A percentile compares a stretch with the other conserved stretches of the same genome.
Evolutionary conservation across 139 green algal species (phyloP).

Genomic region (Prasinococcaceae sp.): DNA sequence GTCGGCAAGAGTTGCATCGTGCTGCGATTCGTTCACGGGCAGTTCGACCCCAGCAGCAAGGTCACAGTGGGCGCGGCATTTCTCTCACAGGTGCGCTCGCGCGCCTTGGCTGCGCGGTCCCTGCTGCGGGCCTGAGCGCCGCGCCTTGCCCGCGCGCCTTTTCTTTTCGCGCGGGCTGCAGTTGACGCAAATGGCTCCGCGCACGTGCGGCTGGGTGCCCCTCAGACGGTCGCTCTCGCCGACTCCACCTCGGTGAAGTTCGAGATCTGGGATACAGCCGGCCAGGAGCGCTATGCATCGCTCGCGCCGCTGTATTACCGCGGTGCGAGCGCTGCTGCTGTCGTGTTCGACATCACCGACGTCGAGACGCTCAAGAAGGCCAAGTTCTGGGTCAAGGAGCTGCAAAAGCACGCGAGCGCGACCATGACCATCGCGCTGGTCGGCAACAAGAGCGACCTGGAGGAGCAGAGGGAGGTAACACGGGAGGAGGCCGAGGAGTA

Average conservation of each 20-base stretch:
- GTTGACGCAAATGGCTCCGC: too few relatives aligned
- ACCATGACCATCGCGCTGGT: constrained; percentile 51
- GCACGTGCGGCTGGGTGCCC: too few relatives aligned
- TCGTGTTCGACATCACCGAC: constrained; percentile 46
- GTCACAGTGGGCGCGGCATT: constrained; percentile 55
- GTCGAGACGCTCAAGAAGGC: constrained; percentile 37
- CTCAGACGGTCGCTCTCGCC: constrained; percentile 15
- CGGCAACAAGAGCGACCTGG: constrained; percentile 71
- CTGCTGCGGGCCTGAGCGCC: background rate
- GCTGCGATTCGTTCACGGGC: constrained; percentile 33
- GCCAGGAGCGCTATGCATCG: constrained; percentile 39
- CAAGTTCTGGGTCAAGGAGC: constrained; percentile 41
- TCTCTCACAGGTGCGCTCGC: constrained; percentile 1
- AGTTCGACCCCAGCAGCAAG: constrained; percentile 26
- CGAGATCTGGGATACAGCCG: constrained; percentile 58
- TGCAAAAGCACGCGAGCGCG: constrained; percentile 36
- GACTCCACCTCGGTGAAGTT: constrained; percentile 40
- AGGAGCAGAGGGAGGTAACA: constrained; percentile 25
- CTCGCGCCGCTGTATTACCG: constrained; percentile 48
- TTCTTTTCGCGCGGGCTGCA: background rate
- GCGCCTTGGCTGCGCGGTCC: background rate
- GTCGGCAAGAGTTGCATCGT: constrained; percentile 55
- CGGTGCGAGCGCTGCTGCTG: constrained; percentile 31
- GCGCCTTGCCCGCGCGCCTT: background rate
- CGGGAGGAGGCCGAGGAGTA: constrained; percentile 37